Evolutionary conservation across 2,329 filamentous ascomycete genomes (phyloP), one percentile per base, ranked within the genome.

Genomic region (Penicillium sp.): DNA sequence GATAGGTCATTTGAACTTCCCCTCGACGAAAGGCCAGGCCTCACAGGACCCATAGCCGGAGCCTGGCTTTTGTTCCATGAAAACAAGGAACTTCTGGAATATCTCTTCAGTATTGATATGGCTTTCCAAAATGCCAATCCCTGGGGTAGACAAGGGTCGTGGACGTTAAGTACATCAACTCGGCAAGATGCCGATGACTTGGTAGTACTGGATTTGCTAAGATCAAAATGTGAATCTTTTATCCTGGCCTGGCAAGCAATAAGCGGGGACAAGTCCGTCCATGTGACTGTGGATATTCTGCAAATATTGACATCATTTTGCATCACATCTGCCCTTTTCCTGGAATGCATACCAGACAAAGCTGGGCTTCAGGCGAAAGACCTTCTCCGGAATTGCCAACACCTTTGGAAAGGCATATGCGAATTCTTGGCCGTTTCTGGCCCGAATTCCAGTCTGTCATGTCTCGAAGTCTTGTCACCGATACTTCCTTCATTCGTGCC

Each of bases 261-360:
- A 51, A 67, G 60, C 23, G 60, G 70, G 30, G 71, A 78, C 15
- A 76, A 71, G 36, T 66, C 71, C n/a, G 71, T 75, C 45, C 73
- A 73, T 58, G 69, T 83, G 13, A 80, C 75, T 20, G 61, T 71
- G 6, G 79, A 83, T 49, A 75, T 80, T 62, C 63, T 82, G 55
- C 78, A 78, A 30, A 73, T 79, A 24, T 49, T 81, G n/a, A 68
- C 69, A 5, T 78, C 75, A n/a, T 71, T 80, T 39, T 80, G 77
- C 60, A 69, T 80, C 17, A 68, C 77, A 18, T 68, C 64, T 20
- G 63, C 65, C 17, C 52, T 79, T 43, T 67, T 67, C 65, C 53
- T 61, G 54, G 75, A 53, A 56, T 77, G 39, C 52, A 62, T 67
- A 37, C 70, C 61, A 32, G 74, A 50, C 46, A 68, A 58, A 54